Evolutionary conservation across 2,329 filamentous ascomycete genomes (phyloP).

Genomic region (Neofusicoccum laricinum): DNA sequence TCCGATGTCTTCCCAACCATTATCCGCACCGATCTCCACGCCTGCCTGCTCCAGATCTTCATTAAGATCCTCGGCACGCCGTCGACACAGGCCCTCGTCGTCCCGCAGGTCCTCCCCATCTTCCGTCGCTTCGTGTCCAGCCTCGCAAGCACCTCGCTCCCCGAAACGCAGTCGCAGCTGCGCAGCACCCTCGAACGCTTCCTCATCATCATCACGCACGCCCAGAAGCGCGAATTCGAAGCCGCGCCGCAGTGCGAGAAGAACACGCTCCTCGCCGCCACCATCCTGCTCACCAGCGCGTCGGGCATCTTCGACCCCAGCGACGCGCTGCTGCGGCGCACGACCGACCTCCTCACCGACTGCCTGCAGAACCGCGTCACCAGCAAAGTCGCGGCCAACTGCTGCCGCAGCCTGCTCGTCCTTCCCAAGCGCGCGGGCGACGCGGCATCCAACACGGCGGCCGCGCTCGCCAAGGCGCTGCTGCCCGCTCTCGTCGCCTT

Average conservation of each 20-base stretch:
- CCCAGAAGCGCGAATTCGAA: constrained; percentile 72
- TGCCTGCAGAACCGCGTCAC: constrained; percentile 80
- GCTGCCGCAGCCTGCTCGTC: constrained; percentile 79
- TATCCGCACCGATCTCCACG: constrained; percentile 93
- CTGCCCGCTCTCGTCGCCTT: constrained; percentile 75
- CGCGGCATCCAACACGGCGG: constrained; percentile 20
- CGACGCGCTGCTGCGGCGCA: constrained; percentile 71
- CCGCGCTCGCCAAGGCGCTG: constrained; percentile 70
- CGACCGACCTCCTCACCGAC: constrained; percentile 78
- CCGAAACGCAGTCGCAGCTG: constrained; percentile 64
- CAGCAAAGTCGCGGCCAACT: constrained; percentile 85
- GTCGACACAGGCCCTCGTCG: constrained; percentile 80
- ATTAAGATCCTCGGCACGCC: constrained; percentile 87
- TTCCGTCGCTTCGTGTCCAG: constrained; percentile 86
- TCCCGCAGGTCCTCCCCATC: constrained; percentile 85
- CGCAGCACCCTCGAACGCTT: constrained; percentile 81
- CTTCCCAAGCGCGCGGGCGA: constrained; percentile 48
- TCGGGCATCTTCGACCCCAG: constrained; percentile 69
- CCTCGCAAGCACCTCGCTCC: constrained; percentile 52
- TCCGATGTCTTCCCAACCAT: constrained; percentile 94
- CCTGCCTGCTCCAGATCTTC: constrained; percentile 96
- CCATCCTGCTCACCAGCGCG: constrained; percentile 82
- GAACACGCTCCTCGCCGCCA: constrained; percentile 84
- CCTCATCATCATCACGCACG: constrained; percentile 72
- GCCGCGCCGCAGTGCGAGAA: constrained; percentile 85